Evolutionary conservation across 495 filamentous ascomycete species (phyloP), one percentile per base, ranked within the genome.

Genomic region (Lentithecium fluviatile): DNA sequence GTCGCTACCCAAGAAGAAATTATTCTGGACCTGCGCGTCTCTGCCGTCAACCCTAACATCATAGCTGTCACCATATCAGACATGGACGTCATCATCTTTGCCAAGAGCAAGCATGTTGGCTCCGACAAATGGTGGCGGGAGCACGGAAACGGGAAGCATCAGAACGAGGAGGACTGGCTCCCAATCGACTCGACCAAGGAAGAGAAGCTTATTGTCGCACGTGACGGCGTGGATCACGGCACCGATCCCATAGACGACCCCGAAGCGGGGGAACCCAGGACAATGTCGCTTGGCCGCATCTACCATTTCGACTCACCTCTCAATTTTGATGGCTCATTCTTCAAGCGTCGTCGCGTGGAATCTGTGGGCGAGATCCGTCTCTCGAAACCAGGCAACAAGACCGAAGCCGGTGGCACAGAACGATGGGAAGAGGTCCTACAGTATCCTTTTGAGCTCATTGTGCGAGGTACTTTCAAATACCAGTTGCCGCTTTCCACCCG

Each of bases 1-100:
- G 81, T 97, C 29, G 91, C 91, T 6, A 95, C 90, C 61, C 88
- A 96, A 70, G 89, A 96, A 72, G 95, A 97, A 69, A 80, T 98
- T 19, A 97, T 98, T 86, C 79, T 98, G 61, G 93, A 98, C 68
- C 77, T 97, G 8, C 83, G 88, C n/a, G 88, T 98, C 37, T 80
- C 80, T 59, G 94, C 93, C 0, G 78, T 89, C 58, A 98, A 98
- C 69, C 94, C 92, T 0, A 98, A 98, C 63, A 80, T 95, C 19
- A 86, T 97, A 43, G 83, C 88, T 15, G 85, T 98, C 24, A 86
- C 86, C 8, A 83, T 98, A 50, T 84, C 88, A 62, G 82, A 88
- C 25, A 87, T 93, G 66, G 88, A 97, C 70, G 79, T 97, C 51
- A 89, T 94, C 66, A 82, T 98, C 21, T 97, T 97, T 73, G 94